phyloP scores from a whole-genome alignment of 345 rosid genomes.

The Brassica cretica region DNA sequence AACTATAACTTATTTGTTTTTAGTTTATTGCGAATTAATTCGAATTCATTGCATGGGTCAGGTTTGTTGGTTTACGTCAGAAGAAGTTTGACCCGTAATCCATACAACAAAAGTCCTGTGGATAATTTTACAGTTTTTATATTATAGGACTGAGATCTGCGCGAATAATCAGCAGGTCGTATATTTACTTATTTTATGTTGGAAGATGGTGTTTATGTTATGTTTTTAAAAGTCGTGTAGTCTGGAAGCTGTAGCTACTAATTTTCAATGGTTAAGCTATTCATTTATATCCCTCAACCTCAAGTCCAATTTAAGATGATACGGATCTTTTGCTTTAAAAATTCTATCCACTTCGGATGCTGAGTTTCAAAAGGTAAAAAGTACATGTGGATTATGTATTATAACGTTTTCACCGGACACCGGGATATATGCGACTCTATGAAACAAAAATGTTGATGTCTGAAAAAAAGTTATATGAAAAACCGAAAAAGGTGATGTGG shows the following conservation, averaged over 20 bases:
- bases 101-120: conserved; percentile 11
- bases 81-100: conserved; percentile 40
- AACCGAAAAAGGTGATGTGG: background rate
- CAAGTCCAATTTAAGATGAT: background rate
- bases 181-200: background rate
- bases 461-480: background rate
- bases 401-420: background rate
- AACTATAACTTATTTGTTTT: background rate
- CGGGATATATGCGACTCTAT: background rate
- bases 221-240: background rate
- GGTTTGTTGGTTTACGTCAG: conserved; percentile 33
- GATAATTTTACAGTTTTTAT: conserved; percentile 26
- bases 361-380: background rate
- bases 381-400: background rate
- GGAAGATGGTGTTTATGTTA: background rate
- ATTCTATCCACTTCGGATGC: background rate
- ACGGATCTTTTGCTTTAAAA: background rate
- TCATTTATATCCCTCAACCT: background rate
- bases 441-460: conserved; percentile 6
- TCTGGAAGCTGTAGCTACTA: background rate
- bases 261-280: background rate
- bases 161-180: conserved; percentile 3
- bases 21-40: background rate
- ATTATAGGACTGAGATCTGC: conserved; percentile 29
- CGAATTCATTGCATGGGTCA: conserved; percentile 21